Evolutionary conservation across 495 filamentous ascomycete species (phyloP).

Genomic region (Venustampulla echinocandica): DNA sequence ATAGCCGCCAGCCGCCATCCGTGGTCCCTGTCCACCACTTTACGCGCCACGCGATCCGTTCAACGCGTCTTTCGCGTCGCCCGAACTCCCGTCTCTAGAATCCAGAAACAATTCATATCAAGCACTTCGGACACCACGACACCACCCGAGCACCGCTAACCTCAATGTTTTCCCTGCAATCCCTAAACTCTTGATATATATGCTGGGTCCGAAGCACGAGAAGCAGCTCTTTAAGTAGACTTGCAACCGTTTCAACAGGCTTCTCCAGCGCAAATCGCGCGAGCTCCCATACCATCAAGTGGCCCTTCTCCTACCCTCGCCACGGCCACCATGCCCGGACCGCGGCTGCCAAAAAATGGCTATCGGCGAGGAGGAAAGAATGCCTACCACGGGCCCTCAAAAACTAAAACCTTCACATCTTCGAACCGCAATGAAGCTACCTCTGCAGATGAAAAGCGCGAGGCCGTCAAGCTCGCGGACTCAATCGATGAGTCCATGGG

Average conservation of each 20-base stretch:
- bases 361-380: conserved; percentile 40
- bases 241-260: conserved; percentile 6
- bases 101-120: background rate
- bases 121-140: no score
- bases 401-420: conserved; percentile 68
- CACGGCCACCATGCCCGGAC: conserved; percentile 20
- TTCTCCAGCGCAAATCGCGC: conserved; percentile 1
- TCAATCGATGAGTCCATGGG: conserved; percentile 91
- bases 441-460: conserved; percentile 74
- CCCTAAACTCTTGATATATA: no score
- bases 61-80: background rate
- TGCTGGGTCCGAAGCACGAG: background rate
- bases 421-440: conserved; percentile 66
- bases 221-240: conserved; percentile 23
- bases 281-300: background rate
- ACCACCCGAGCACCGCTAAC: no score
- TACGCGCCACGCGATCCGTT: background rate
- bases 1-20: no score
- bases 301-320: conserved; percentile 5
- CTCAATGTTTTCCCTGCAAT: no score
- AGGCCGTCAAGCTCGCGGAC: conserved; percentile 74
- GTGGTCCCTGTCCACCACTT: no score
- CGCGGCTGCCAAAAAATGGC: conserved; percentile 37
- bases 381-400: conserved; percentile 43
- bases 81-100: background rate